These are phyloP conservation scores for Lactarius evosmus DNA, from an alignment of 768 basidiomycete genomes.

Conservation along the genomic window DNA sequence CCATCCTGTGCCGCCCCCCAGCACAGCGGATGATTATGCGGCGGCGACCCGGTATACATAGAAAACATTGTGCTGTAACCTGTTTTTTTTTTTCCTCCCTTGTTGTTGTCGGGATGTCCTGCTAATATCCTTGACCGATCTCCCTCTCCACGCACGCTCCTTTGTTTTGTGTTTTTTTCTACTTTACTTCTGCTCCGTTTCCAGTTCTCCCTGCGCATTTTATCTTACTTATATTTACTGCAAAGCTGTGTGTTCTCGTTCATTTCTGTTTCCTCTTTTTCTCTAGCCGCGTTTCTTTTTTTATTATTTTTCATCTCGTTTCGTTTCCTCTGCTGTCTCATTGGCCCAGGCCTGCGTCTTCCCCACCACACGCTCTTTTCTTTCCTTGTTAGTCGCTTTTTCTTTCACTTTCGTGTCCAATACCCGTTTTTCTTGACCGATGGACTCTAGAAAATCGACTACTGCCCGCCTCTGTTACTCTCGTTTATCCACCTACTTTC, in stretches of 20 bases:
- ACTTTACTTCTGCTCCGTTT: not conserved
- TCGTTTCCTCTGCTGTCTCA: not conserved
- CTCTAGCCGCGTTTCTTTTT: not conserved
- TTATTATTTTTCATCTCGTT: not conserved
- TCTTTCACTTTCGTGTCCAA: not conserved
- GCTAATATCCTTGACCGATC: conserved; percentile 22
- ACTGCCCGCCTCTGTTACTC: not conserved
- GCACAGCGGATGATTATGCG: conserved; percentile 16
- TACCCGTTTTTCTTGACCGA: conserved; percentile 1
- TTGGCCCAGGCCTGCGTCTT: not conserved
- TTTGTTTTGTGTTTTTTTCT: not conserved
- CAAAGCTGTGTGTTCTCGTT: conserved; percentile 12
- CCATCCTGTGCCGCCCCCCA: conserved; percentile 12
- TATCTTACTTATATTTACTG: conserved; percentile 29
- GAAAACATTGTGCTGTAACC: not conserved
- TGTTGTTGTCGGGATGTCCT: conserved; percentile 12
- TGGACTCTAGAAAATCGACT: not conserved
- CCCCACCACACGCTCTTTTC: not conserved
- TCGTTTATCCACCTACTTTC: too few relatives aligned
- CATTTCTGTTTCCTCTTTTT: not conserved
- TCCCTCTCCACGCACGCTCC: not conserved
- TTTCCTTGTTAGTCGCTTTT: not conserved
- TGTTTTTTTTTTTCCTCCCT: conserved; percentile 1
- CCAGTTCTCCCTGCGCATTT: conserved; percentile 17
- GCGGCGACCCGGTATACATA: conserved; percentile 16